Evolutionary conservation across 2,329 filamentous ascomycete genomes (phyloP).

Genomic region (Fusarium miscanthi): DNA sequence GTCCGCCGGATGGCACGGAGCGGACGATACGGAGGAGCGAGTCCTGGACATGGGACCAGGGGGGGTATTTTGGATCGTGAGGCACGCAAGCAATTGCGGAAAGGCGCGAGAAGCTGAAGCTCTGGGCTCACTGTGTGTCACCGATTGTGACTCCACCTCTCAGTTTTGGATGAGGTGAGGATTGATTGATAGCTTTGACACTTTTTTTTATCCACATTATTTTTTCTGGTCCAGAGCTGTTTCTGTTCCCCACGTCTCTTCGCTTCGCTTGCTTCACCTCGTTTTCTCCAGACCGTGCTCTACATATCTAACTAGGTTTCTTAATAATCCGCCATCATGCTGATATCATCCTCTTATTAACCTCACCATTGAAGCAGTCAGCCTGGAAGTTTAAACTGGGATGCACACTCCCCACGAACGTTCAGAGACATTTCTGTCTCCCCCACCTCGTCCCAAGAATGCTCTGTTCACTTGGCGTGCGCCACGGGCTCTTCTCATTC

Average conservation of each 20-base stretch:
- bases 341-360: background rate
- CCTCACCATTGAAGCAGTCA: background rate
- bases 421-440: background rate
- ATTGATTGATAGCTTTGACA: conserved; percentile 14
- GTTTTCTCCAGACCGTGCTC: conserved; percentile 4
- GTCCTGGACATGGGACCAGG: background rate
- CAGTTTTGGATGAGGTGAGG: background rate
- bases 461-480: conserved; percentile 21
- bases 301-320: background rate
- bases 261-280: background rate
- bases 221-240: conserved; percentile 4
- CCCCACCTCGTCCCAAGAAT: conserved; percentile 24
- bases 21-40: conserved; percentile 18
- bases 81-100: background rate
- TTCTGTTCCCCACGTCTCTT: conserved; percentile 7
- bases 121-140: conserved; percentile 17
- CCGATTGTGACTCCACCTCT: conserved; percentile 15
- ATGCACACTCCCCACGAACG: background rate
- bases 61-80: conserved; percentile 1
- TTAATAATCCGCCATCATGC: background rate
- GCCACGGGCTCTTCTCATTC: conserved; percentile 25
- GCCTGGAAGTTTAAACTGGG: background rate
- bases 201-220: conserved; percentile 1
- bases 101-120: conserved; percentile 23
- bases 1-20: conserved; percentile 33